Percentiles rank a stretch among this genome's conserved stretches.
These are phyloP conservation scores for Penicillium sumatraense DNA, from an alignment of 2,329 filamentous ascomycete genomes.

Conservation along the genomic window DNA sequence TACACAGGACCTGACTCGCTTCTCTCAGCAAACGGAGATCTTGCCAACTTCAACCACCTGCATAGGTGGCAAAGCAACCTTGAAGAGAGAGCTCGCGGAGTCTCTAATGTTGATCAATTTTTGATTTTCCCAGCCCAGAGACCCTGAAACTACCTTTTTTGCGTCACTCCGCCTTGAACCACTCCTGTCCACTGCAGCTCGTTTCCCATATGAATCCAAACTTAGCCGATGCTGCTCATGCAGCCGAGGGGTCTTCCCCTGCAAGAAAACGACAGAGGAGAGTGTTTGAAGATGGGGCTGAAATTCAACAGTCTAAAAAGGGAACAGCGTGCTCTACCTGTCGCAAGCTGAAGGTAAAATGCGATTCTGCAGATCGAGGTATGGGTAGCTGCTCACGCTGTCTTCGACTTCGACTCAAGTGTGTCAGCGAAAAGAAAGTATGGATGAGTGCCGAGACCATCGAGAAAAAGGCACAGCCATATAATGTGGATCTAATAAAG, in stretches of 20 bases:
- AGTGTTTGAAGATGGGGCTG: neutral
- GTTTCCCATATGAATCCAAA: neutral
- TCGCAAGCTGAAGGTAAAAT: neutral
- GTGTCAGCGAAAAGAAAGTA: conserved; percentile 7
- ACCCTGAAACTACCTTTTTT: too few relatives aligned
- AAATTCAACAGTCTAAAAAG: neutral
- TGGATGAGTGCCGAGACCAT: neutral
- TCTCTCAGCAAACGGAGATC: too few relatives aligned
- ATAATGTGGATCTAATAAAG: conserved; percentile 3
- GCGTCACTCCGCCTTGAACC: neutral
- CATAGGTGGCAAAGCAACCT: too few relatives aligned
- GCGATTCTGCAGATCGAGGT: neutral
- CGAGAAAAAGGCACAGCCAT: neutral
- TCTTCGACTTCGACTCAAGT: conserved; percentile 1
- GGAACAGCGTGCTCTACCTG: neutral
- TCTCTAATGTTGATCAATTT: too few relatives aligned
- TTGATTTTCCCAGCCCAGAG: too few relatives aligned
- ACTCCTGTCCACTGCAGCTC: neutral
- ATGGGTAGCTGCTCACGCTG: conserved; percentile 2
- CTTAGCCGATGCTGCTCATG: neutral
- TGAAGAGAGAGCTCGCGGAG: too few relatives aligned
- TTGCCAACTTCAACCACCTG: too few relatives aligned
- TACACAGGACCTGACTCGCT: too few relatives aligned
- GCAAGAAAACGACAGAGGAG: neutral
- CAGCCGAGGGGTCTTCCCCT: neutral